These are phyloP conservation scores for Vigna angularis DNA, from an alignment of 306 rosid genomes.

Conservation along the genomic window DNA sequence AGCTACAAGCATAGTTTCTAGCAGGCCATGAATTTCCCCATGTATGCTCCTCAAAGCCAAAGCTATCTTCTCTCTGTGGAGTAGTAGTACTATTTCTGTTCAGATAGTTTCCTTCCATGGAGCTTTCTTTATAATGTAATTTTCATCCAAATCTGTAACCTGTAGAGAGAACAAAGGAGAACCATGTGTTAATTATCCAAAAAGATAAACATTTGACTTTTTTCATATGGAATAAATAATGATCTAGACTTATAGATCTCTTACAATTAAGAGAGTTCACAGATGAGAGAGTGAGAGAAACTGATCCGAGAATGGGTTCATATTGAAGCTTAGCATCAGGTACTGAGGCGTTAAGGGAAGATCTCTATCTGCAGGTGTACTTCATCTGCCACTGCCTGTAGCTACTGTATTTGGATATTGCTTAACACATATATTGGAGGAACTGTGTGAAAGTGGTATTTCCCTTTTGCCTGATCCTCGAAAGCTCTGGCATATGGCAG, in stretches of 20 bases:
- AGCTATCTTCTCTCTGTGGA: slow-evolving; percentile 43
- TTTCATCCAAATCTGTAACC: slow-evolving; percentile 31
- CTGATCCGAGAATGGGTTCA: slow-evolving; percentile 39
- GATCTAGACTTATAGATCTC: slow-evolving; percentile 35
- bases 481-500: slow-evolving; percentile 44
- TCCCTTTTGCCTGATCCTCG: slow-evolving; percentile 54
- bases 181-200: not conserved
- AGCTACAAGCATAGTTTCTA: slow-evolving; percentile 70
- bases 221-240: not conserved
- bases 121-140: slow-evolving; percentile 5
- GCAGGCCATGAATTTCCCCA: slow-evolving; percentile 65
- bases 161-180: slow-evolving; percentile 25
- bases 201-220: not conserved
- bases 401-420: slow-evolving; percentile 59
- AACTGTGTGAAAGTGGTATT: slow-evolving; percentile 55
- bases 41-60: slow-evolving; percentile 55
- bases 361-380: slow-evolving; percentile 54
- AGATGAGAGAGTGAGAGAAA: slow-evolving; percentile 41
- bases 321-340: slow-evolving; percentile 38
- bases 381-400: slow-evolving; percentile 49
- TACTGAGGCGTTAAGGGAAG: slow-evolving; percentile 46
- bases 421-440: slow-evolving; percentile 57
- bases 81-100: slow-evolving; percentile 49
- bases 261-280: slow-evolving; percentile 41
- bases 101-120: slow-evolving; percentile 66